A percentile compares a stretch with the other conserved stretches of the same genome.
Conservation (phyloP, 106 monocot species). For the Amphibolis antarctica region DNA sequence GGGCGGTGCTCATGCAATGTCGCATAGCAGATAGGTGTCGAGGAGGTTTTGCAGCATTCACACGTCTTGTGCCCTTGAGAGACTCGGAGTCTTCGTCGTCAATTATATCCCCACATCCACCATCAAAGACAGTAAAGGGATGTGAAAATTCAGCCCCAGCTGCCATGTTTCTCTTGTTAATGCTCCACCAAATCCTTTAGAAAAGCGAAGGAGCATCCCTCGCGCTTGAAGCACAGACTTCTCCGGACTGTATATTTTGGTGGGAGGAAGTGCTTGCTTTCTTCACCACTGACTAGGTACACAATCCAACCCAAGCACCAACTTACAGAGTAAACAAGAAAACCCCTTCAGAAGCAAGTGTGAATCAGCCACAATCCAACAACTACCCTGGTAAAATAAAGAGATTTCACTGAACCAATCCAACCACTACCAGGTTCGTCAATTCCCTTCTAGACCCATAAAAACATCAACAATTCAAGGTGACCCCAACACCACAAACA, state of each 20-base stretch:
- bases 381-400: not conserved
- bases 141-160: constrained; percentile 15
- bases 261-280: not conserved
- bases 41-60: constrained; percentile 28
- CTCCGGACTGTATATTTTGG: not conserved
- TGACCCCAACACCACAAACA: not conserved
- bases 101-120: constrained; percentile 6
- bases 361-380: not conserved
- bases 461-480: not conserved
- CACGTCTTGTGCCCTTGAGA: constrained; percentile 8
- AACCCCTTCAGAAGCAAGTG: not conserved
- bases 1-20: constrained; percentile 31
- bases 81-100: constrained; percentile 10
- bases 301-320: not conserved
- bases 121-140: constrained; percentile 19
- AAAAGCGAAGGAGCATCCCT: not conserved
- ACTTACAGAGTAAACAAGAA: not conserved
- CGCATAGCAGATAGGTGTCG: constrained; percentile 26
- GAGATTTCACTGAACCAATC: not conserved
- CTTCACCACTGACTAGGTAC: not conserved
- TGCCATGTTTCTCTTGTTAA: constrained; percentile 8
- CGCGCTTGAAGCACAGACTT: not conserved
- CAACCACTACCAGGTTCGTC: not conserved
- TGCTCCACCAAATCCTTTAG: not conserved
- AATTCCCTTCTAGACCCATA: not conserved